A percentile compares a stretch with the other conserved stretches of the same genome.
Evolutionary conservation across 2,329 filamentous ascomycete genomes (phyloP).

Genomic region (Alternaria arbusti): DNA sequence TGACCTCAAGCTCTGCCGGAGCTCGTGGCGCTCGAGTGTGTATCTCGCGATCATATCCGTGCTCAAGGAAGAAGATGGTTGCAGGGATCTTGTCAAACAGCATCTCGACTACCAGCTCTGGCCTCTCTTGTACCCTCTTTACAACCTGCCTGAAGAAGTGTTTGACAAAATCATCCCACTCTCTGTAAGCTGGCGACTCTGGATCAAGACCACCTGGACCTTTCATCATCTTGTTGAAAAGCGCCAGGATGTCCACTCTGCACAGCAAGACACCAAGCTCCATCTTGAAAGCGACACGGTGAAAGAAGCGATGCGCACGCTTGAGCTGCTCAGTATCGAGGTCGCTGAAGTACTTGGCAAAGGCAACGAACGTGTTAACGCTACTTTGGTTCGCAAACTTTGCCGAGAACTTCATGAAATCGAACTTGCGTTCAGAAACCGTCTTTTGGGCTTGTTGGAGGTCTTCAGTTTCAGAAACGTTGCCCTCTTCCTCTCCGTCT

Average conservation of each 20-base stretch:
- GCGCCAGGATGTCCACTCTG: slow-evolving; percentile 85
- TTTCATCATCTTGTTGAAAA: slow-evolving; percentile 91
- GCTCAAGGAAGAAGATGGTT: slow-evolving; percentile 86
- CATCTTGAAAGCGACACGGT: slow-evolving; percentile 92
- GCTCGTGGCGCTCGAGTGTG: slow-evolving; percentile 69
- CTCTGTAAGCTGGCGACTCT: slow-evolving; percentile 71
- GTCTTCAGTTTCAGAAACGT: slow-evolving; percentile 68
- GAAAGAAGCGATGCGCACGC: slow-evolving; percentile 90
- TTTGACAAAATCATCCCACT: slow-evolving; percentile 89
- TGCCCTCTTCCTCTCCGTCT: slow-evolving; percentile 63
- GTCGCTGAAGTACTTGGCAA: slow-evolving; percentile 81
- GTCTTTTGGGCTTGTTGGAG: slow-evolving; percentile 72
- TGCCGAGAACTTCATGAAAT: slow-evolving; percentile 82
- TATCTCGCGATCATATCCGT: slow-evolving; percentile 84
- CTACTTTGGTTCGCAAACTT: slow-evolving; percentile 85
- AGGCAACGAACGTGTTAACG: slow-evolving; percentile 85
- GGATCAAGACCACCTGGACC: slow-evolving; percentile 78
- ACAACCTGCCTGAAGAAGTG: slow-evolving; percentile 83
- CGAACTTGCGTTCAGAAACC: slow-evolving; percentile 86
- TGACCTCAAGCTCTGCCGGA: slow-evolving; percentile 84
- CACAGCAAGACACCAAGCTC: slow-evolving; percentile 88
- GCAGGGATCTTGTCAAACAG: slow-evolving; percentile 90
- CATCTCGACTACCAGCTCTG: slow-evolving; percentile 87
- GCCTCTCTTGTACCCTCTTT: slow-evolving; percentile 84
- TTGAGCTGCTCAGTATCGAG: slow-evolving; percentile 82